Percentiles rank a stretch among this genome's conserved stretches.
Evolutionary conservation across 768 basidiomycete species (phyloP).

Genomic region (Auriscalpium vulgare): DNA sequence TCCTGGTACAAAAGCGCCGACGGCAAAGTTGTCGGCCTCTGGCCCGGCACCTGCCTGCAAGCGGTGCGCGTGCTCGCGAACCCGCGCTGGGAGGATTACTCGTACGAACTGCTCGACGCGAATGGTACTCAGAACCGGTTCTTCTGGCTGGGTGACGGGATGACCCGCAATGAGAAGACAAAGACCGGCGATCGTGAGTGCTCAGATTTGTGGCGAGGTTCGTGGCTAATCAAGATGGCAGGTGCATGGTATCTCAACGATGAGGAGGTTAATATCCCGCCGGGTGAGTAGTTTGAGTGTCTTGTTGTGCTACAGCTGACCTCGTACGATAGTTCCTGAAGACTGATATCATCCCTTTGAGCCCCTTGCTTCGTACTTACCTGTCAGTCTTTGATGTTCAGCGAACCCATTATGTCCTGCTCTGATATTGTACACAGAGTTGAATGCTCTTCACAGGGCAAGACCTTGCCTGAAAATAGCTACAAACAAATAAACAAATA

Average conservation of each 20-base stretch:
- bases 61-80: slow-evolving; percentile 9
- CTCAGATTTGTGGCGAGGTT: neutral
- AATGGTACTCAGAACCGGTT: slow-evolving; percentile 13
- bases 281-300: slow-evolving; percentile 1
- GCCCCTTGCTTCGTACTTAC: too few relatives aligned
- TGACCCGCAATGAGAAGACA: slow-evolving; percentile 17
- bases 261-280: slow-evolving; percentile 11
- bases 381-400: too few relatives aligned
- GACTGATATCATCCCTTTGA: too few relatives aligned
- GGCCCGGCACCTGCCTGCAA: slow-evolving; percentile 17
- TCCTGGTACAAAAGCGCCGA: slow-evolving; percentile 23
- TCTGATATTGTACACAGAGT: too few relatives aligned
- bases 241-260: slow-evolving; percentile 18
- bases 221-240: neutral
- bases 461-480: too few relatives aligned
- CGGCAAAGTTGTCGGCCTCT: slow-evolving; percentile 20
- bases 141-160: slow-evolving; percentile 22
- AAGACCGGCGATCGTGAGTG: slow-evolving; percentile 11
- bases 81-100: slow-evolving; percentile 24
- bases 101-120: slow-evolving; percentile 10
- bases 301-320: too few relatives aligned
- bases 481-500: too few relatives aligned
- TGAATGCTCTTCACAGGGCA: too few relatives aligned
- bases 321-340: too few relatives aligned
- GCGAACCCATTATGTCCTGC: too few relatives aligned